Conservation (phyloP, 2,329 filamentous ascomycete genomes). For the Claviceps sp. region DNA sequence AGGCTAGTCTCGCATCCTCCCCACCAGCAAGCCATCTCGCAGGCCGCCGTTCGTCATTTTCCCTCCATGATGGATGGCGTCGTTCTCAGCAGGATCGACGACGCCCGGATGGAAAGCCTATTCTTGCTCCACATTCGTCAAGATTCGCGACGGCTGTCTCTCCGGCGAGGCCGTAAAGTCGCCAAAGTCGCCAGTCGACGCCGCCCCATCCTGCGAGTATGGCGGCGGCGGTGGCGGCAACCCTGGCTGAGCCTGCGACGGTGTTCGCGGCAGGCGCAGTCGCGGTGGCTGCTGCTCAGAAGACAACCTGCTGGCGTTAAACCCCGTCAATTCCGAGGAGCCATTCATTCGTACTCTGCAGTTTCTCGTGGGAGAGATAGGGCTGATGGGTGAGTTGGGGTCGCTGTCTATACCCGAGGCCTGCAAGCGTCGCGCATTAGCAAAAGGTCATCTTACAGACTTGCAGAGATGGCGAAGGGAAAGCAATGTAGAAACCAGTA, state of each 20-base stretch:
- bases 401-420: not conserved
- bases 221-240: too few species aligned
- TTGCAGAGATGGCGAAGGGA: not conserved
- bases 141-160: too few species aligned
- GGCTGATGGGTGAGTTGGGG: slow-evolving; percentile 1
- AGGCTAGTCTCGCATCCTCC: slow-evolving; percentile 9
- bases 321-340: slow-evolving; percentile 1
- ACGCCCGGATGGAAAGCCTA: slow-evolving; percentile 12
- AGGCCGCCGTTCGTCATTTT: not conserved
- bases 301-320: slow-evolving; percentile 2
- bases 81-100: not conserved
- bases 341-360: slow-evolving; percentile 1
- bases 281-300: slow-evolving; percentile 4
- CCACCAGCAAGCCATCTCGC: slow-evolving; percentile 21
- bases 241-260: too few species aligned
- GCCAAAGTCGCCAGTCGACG: too few species aligned
- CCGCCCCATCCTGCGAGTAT: too few species aligned
- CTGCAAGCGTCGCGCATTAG: not conserved
- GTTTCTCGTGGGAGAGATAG: slow-evolving; percentile 9
- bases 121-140: too few species aligned
- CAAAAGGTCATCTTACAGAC: not conserved
- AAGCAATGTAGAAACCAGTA: not conserved
- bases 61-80: too few species aligned
- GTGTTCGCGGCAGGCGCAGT: too few species aligned
- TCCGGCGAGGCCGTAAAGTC: too few species aligned